Evolutionary conservation across 768 basidiomycete species (phyloP).

Genomic region (Leccinellum albellum): DNA sequence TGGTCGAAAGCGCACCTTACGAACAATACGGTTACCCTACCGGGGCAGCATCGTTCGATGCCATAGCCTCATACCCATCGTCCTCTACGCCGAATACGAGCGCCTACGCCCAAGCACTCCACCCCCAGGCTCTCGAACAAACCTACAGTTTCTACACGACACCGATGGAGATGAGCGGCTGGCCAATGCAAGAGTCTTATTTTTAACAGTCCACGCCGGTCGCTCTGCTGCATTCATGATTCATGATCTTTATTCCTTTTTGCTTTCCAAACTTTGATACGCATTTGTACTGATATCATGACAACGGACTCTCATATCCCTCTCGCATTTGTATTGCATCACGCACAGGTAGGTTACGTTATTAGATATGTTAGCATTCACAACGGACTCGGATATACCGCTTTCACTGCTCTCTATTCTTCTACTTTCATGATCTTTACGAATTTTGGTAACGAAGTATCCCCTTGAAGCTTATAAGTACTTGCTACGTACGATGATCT

Average conservation of each 20-base stretch:
- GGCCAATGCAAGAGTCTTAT: neutral
- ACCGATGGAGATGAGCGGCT: neutral
- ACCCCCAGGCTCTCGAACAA: neutral
- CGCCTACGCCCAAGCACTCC: neutral
- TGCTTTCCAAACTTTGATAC: neutral
- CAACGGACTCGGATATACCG: neutral
- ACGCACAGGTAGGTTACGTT: neutral
- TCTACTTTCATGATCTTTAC: too few species aligned
- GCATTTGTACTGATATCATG: neutral
- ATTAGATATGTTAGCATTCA: neutral
- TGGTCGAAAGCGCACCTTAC: neutral
- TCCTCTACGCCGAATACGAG: neutral
- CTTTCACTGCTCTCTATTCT: neutral
- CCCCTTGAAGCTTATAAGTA: too few species aligned
- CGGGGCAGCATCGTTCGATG: neutral
- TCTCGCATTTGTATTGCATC: neutral
- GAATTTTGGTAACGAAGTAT: too few species aligned
- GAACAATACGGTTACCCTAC: neutral
- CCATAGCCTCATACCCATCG: neutral
- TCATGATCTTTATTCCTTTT: neutral
- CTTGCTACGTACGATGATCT: too few species aligned
- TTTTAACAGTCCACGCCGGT: neutral
- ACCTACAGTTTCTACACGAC: neutral
- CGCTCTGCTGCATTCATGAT: neutral
- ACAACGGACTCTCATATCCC: neutral